Base-by-base conservation (phyloP, 495 filamentous ascomycete genomes). In the Geopyxis carbonaria region DNA sequence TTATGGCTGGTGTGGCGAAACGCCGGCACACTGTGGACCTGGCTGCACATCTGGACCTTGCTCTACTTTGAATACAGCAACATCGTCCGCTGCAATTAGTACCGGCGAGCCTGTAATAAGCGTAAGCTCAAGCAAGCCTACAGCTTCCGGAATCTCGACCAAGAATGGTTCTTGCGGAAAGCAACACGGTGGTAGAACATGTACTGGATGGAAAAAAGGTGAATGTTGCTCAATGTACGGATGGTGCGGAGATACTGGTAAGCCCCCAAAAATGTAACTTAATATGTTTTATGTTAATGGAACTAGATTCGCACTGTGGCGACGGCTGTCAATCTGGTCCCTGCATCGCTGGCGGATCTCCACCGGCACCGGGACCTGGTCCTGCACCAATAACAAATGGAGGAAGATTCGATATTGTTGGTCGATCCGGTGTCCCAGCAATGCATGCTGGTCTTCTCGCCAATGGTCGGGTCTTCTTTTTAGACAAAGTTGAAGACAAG, bases 401-500 rank as follows among this genome's bases (percentile, higher is more conserved):
- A 8, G 73, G 72, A 9, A 36, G 45, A 16, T 68, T 73, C 46
- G 55, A 50, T 1, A 40, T 69, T 5, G 53, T 68, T 42, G 72
- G 71, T 20, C 45, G 63, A 24, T 66, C 68, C 23, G 72, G 72
- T 50, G 72, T 76, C 34, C 69, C 72, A 29, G 72, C 64, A 8
- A 76, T 76, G 72, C 72, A 74, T 43, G 69, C 72, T 41, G 73
- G 58, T 43, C 62, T 76, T 19, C 54, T 75, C 57, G 65, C 64
- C 7, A 74, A 76, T 46, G 73, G 72, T 4, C 59, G 61, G 22
- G 69, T 72, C 4, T 51, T 73, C 14, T 76, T 76, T 55, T 52
- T 76, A 38, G 73, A 76, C 58, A 76, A 76, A 45, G 59, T 76
- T 10, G 72, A 76, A 44, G 40, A 75, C 42, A 75, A 68, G 46